Percentiles rank a stretch among this genome's conserved stretches.
These are phyloP conservation scores for Leccinum angustisporum DNA, from an alignment of 1,284 basidiomycete species.

Conservation along the genomic window DNA sequence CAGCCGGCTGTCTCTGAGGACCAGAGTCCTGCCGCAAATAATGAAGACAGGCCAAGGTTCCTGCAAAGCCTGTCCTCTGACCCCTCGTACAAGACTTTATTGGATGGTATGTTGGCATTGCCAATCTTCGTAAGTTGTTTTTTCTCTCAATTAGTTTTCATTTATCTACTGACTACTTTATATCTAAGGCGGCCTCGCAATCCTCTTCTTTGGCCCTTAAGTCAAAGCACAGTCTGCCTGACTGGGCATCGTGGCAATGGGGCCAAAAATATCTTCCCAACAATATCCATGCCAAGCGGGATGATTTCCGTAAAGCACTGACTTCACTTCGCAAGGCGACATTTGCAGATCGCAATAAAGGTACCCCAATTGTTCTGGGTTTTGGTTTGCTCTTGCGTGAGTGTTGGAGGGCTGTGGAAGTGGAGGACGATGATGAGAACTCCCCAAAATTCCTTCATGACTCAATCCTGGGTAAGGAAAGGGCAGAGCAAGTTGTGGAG, in stretches of 20 bases:
- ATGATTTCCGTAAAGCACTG: background rate
- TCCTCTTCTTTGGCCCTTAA: background rate
- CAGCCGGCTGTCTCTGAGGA: background rate
- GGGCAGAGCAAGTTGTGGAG: background rate
- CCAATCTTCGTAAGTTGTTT: background rate
- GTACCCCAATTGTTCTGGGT: background rate
- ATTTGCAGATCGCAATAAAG: background rate
- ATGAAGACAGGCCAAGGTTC: background rate
- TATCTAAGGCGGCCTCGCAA: background rate
- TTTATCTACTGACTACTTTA: background rate
- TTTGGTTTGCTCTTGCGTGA: background rate
- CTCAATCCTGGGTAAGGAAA: background rate
- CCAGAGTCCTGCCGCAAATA: background rate
- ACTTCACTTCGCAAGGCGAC: no score
- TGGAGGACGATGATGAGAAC: background rate
- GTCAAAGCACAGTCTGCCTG: background rate
- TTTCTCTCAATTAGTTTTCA: background rate
- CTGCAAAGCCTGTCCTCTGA: background rate
- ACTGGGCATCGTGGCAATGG: background rate
- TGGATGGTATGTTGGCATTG: background rate
- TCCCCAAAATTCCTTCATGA: background rate
- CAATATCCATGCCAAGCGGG: background rate
- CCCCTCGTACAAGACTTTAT: background rate
- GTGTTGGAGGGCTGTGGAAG: background rate
- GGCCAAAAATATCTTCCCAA: background rate